phyloP scores from a whole-genome alignment of 2,329 filamentous ascomycete species.

The Colletotrichum sp. region DNA sequence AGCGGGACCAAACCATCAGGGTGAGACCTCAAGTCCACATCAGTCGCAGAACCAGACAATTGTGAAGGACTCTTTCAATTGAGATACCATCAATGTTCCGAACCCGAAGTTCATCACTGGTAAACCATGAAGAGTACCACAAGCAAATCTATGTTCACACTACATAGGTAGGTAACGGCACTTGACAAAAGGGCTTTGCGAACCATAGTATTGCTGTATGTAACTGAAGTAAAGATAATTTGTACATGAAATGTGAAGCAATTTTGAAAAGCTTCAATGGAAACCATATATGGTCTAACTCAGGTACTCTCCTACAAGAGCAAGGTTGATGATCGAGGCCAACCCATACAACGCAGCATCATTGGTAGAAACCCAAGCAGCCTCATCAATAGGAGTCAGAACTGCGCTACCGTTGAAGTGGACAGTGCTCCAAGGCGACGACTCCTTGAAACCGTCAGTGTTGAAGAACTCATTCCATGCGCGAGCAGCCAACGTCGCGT shows the following conservation, averaged over 20 bases:
- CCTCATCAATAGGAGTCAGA: slow-evolving; percentile 57
- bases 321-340: slow-evolving; percentile 61
- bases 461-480: slow-evolving; percentile 61
- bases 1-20: background rate
- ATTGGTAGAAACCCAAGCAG: slow-evolving; percentile 62
- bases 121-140: background rate
- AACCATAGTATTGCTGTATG: background rate
- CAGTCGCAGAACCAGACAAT: background rate
- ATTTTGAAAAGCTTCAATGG: background rate
- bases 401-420: slow-evolving; percentile 47
- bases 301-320: slow-evolving; percentile 32
- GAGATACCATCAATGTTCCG: background rate
- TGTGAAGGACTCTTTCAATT: background rate
- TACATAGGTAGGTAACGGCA: background rate
- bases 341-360: slow-evolving; percentile 62
- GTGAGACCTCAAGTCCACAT: background rate
- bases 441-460: slow-evolving; percentile 46
- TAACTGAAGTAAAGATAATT: background rate
- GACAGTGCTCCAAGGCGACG: slow-evolving; percentile 39
- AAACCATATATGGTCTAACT: background rate
- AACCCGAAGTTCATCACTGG: too few species aligned
- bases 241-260: background rate
- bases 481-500: slow-evolving; percentile 51
- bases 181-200: background rate
- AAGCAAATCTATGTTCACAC: background rate